These are phyloP conservation scores for Lotmaria passim DNA, from an alignment of 208 protist species.

Conservation along the genomic window DNA sequence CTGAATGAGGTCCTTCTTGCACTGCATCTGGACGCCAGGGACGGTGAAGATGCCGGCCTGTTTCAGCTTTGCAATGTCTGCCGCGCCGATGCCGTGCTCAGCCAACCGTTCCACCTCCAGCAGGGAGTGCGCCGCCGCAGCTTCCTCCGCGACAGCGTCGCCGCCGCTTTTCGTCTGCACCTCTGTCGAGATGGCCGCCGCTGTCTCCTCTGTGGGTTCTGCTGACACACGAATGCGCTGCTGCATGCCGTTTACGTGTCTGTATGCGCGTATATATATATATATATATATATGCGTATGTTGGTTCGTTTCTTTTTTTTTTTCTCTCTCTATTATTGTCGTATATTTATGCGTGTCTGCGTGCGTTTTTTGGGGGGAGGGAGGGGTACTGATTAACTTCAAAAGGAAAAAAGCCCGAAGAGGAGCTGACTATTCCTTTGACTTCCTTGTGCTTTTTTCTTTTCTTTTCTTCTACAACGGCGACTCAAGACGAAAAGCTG, in stretches of 20 bases:
- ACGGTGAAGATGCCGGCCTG: slow-evolving; percentile 92
- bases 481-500: no score
- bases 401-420: no score
- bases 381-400: no score
- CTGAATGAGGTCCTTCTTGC: slow-evolving; percentile 85
- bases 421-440: no score
- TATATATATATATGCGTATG: not conserved
- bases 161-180: slow-evolving; percentile 27
- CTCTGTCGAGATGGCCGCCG: slow-evolving; percentile 23
- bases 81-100: slow-evolving; percentile 88
- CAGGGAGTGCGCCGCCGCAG: slow-evolving; percentile 45
- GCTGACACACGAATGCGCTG: slow-evolving; percentile 7
- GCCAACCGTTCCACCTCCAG: slow-evolving; percentile 90
- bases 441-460: no score
- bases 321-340: slow-evolving; percentile 4
- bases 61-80: slow-evolving; percentile 91
- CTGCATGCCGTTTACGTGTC: not conserved
- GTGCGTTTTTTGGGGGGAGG: no score
- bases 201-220: slow-evolving; percentile 13
- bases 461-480: no score
- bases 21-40: slow-evolving; percentile 92
- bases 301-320: slow-evolving; percentile 3
- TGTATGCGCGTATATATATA: not conserved
- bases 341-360: not conserved
- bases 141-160: slow-evolving; percentile 31